Evolutionary conservation across 768 basidiomycete genomes (phyloP).

Genomic region (Baorangia bicolor): DNA sequence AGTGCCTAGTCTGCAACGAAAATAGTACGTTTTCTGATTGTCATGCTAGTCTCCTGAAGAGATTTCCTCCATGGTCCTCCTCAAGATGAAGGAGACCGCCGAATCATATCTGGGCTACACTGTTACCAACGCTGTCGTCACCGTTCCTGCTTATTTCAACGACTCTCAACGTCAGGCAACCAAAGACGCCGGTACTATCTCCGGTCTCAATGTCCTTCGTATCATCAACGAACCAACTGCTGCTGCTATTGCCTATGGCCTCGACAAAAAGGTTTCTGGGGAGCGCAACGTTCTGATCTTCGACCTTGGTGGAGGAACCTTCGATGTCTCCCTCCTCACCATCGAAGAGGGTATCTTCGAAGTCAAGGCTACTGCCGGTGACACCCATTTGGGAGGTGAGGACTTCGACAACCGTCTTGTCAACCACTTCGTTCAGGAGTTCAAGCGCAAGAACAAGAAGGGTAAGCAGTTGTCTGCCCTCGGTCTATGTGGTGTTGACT

Average conservation of each 20-base stretch:
- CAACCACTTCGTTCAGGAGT: slow-evolving; percentile 94
- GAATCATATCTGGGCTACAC: slow-evolving; percentile 91
- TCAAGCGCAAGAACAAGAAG: slow-evolving; percentile 98
- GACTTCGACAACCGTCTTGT: slow-evolving; percentile 98
- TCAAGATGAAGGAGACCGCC: slow-evolving; percentile 98
- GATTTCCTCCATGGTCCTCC: slow-evolving; percentile 95
- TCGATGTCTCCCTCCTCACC: slow-evolving; percentile 94
- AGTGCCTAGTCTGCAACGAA: slow-evolving; percentile 27
- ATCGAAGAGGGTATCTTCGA: slow-evolving; percentile 98
- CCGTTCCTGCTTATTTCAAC: slow-evolving; percentile 98
- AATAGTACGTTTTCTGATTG: slow-evolving; percentile 13
- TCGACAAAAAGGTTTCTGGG: slow-evolving; percentile 88
- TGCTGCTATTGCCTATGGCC: slow-evolving; percentile 97
- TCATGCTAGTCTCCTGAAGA: slow-evolving; percentile 82
- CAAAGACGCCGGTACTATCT: slow-evolving; percentile 94
- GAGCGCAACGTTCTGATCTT: slow-evolving; percentile 98
- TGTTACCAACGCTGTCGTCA: slow-evolving; percentile 90
- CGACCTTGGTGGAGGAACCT: slow-evolving; percentile 98
- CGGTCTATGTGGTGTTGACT: slow-evolving; percentile 4
- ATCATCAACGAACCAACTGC: slow-evolving; percentile 99
- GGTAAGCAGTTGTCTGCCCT: slow-evolving; percentile 38
- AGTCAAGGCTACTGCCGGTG: slow-evolving; percentile 97
- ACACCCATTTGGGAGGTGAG: slow-evolving; percentile 97
- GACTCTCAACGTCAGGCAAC: slow-evolving; percentile 99
- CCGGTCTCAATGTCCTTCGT: slow-evolving; percentile 93